Conservation (phyloP, 139 green algal genomes). For the Chlorella sp. region DNA sequence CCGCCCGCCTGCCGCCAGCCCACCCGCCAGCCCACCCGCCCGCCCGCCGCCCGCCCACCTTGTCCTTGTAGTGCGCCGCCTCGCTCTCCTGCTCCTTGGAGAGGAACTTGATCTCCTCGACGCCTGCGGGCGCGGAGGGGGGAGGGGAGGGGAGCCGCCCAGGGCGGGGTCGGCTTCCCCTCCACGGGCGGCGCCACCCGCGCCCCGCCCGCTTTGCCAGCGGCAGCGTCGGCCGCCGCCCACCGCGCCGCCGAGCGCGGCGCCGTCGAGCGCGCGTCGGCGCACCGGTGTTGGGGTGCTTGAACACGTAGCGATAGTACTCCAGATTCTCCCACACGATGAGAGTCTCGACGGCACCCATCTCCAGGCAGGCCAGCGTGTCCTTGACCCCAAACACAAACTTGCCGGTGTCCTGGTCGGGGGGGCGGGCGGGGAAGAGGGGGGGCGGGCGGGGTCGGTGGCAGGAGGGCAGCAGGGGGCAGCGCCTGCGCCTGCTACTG, state of each 20-base stretch:
- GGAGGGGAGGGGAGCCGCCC: neutral
- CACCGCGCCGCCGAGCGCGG: neutral
- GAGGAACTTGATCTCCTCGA: constrained; percentile 82
- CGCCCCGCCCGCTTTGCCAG: neutral
- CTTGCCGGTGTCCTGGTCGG: constrained; percentile 94
- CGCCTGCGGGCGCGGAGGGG: constrained; percentile 26
- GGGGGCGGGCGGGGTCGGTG: neutral
- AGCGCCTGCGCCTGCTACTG: neutral
- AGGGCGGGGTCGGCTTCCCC: too few species aligned
- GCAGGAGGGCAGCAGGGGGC: too few species aligned
- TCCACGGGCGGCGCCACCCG: neutral
- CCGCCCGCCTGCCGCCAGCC: too few species aligned
- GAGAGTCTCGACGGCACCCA: constrained; percentile 99
- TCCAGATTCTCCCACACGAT: constrained; percentile 98
- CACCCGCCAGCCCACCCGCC: too few species aligned
- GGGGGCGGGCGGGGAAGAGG: neutral
- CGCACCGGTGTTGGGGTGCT: constrained; percentile 59
- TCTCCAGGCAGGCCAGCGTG: constrained; percentile 96
- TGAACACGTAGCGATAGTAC: constrained; percentile 75
- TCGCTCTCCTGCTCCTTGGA: constrained; percentile 84
- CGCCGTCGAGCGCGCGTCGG: too few species aligned
- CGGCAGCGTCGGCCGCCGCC: neutral
- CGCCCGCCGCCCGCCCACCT: too few species aligned
- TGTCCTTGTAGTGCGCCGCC: constrained; percentile 85
- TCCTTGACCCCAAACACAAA: constrained; percentile 94